phyloP scores from a whole-genome alignment of 805 yeast genomes.

The Wickerhamomyces alni region DNA sequence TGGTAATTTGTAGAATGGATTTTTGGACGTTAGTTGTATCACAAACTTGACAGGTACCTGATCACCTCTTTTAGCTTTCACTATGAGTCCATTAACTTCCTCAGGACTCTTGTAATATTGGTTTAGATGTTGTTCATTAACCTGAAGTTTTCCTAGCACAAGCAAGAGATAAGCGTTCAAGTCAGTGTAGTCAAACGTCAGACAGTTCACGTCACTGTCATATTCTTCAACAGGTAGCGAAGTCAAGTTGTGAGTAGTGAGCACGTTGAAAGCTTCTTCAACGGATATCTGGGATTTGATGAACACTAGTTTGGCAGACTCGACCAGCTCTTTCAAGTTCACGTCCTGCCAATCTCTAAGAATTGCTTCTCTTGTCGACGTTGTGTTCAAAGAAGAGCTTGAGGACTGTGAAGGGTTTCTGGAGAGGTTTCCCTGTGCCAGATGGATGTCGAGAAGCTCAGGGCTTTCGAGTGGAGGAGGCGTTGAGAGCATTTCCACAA shows the following conservation, averaged over 20 bases:
- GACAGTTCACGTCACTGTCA: slow-evolving; percentile 56
- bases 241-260: slow-evolving; percentile 68
- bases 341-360: slow-evolving; percentile 73
- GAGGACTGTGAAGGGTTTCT: slow-evolving; percentile 25
- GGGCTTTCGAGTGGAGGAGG: slow-evolving; percentile 56
- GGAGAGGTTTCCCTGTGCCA: slow-evolving; percentile 11
- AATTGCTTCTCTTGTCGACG: slow-evolving; percentile 44
- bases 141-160: slow-evolving; percentile 66
- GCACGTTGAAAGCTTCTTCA: slow-evolving; percentile 81
- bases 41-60: slow-evolving; percentile 91
- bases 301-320: slow-evolving; percentile 67
- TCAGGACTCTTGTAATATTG: slow-evolving; percentile 28
- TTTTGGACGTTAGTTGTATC: slow-evolving; percentile 77
- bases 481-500: slow-evolving; percentile 67
- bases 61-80: slow-evolving; percentile 76
- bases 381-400: slow-evolving; percentile 63
- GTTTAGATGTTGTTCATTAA: slow-evolving; percentile 26
- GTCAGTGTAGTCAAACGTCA: slow-evolving; percentile 89
- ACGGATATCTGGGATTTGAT: slow-evolving; percentile 66
- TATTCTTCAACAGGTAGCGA: slow-evolving; percentile 72
- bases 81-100: slow-evolving; percentile 36
- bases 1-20: slow-evolving; percentile 75
- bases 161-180: slow-evolving; percentile 79
- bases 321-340: slow-evolving; percentile 66
- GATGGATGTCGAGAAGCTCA: slow-evolving; percentile 8